Evolutionary conservation across 768 basidiomycete genomes (phyloP).

Genomic region (Trametes maxima): DNA sequence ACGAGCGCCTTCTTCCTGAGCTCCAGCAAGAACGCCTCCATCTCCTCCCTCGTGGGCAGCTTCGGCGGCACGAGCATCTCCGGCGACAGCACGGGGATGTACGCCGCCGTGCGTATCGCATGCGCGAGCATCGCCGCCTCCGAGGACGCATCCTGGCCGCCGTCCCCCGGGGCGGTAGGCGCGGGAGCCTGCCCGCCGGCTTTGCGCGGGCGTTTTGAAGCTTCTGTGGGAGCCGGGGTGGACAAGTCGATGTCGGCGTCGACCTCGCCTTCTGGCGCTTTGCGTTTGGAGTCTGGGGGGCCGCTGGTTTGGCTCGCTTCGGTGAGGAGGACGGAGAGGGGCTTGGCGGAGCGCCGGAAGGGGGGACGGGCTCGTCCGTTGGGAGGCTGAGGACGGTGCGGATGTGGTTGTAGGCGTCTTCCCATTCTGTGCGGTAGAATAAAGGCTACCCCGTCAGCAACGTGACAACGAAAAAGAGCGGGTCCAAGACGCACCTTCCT

Average conservation of each 20-base stretch:
- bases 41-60: constrained; percentile 74
- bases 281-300: constrained; percentile 50
- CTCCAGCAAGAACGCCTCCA: constrained; percentile 74
- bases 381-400: constrained; percentile 56
- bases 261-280: constrained; percentile 49
- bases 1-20: constrained; percentile 81
- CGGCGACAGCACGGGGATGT: constrained; percentile 74
- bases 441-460: background rate
- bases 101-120: constrained; percentile 64
- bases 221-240: constrained; percentile 31
- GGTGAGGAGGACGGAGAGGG: constrained; percentile 29
- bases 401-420: constrained; percentile 58
- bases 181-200: constrained; percentile 22
- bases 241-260: constrained; percentile 40
- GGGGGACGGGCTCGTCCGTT: constrained; percentile 52
- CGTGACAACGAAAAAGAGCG: background rate
- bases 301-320: constrained; percentile 26
- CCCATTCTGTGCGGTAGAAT: constrained; percentile 54
- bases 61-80: constrained; percentile 75
- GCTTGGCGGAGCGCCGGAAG: constrained; percentile 46
- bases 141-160: constrained; percentile 31
- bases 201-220: constrained; percentile 37
- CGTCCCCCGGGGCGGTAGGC: constrained; percentile 9
- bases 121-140: constrained; percentile 32
- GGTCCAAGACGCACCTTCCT: constrained; percentile 56